Conservation (phyloP, 2,329 filamentous ascomycete genomes). For the Tolypocladium paradoxum region DNA sequence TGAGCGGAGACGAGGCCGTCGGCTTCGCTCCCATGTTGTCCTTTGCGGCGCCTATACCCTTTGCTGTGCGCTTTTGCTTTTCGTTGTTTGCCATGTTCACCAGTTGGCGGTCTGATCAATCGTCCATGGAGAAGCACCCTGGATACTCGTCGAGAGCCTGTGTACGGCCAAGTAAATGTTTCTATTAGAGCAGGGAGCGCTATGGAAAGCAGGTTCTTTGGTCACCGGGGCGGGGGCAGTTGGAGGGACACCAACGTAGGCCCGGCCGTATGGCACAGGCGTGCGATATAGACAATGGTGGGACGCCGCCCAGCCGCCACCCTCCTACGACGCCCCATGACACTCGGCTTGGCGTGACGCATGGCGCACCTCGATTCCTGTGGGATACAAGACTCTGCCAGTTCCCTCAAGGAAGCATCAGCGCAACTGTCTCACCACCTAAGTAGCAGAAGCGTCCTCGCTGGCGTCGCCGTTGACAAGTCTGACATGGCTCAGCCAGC, state of each 20-base stretch:
- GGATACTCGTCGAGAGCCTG: background rate
- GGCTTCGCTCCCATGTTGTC: background rate
- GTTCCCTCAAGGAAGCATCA: background rate
- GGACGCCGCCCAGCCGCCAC: background rate
- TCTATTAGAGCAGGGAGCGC: background rate
- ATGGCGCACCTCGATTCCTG: background rate
- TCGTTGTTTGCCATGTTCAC: background rate
- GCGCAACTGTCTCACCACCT: background rate
- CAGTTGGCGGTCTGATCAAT: background rate
- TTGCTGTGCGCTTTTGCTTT: background rate
- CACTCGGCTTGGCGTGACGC: background rate
- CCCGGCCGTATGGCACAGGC: background rate
- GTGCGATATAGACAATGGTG: background rate
- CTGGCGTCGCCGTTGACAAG: background rate
- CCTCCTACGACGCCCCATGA: background rate
- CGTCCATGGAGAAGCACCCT: too few relatives aligned
- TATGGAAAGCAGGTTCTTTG: background rate
- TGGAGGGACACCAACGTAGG: background rate
- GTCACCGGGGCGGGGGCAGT: too few relatives aligned
- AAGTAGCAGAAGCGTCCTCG: background rate
- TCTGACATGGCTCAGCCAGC: background rate
- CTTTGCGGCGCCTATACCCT: background rate
- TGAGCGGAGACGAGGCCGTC: background rate
- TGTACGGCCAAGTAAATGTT: background rate
- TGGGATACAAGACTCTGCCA: background rate